These are phyloP conservation scores for Catunica adiposa DNA, from an alignment of 2,329 filamentous ascomycete genomes.

Conservation along the genomic window DNA sequence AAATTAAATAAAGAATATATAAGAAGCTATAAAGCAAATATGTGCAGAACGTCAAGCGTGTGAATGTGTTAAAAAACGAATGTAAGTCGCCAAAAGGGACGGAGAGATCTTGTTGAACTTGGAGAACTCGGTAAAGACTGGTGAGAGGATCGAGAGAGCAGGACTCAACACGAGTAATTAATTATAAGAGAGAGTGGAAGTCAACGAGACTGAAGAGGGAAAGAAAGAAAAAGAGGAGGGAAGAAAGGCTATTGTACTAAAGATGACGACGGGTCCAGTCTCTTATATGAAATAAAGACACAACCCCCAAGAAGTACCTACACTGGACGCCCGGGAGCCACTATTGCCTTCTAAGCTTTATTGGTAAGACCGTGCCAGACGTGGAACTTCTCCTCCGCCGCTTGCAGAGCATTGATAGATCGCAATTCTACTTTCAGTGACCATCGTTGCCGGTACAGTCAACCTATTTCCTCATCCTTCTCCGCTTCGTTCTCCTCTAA, in stretches of 20 bases:
- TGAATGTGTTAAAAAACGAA: slow-evolving; percentile 9
- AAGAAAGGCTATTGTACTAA: neutral
- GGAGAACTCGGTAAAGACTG: slow-evolving; percentile 13
- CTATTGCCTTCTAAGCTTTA: neutral
- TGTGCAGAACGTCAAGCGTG: slow-evolving; percentile 4
- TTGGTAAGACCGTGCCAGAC: neutral
- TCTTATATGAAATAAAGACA: slow-evolving; percentile 1
- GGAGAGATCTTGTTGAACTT: slow-evolving; percentile 6
- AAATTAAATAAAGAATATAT: slow-evolving; percentile 6
- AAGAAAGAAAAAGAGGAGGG: slow-evolving; percentile 2
- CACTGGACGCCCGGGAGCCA: neutral
- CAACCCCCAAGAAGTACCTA: too few species aligned
- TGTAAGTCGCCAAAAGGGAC: slow-evolving; percentile 9
- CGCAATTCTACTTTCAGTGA: neutral
- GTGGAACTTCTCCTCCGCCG: too few species aligned
- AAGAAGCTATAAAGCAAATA: slow-evolving; percentile 6
- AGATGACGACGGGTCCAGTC: neutral
- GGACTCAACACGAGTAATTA: slow-evolving; percentile 1
- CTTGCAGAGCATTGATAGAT: neutral
- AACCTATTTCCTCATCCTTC: neutral
- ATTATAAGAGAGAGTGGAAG: slow-evolving; percentile 7
- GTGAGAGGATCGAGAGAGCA: slow-evolving; percentile 2
- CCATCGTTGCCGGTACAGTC: neutral
- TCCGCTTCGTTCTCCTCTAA: neutral
- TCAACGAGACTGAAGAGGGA: slow-evolving; percentile 13